These are phyloP conservation scores for Camellia japonica DNA, from an alignment of 148 eudicot genomes.

Conservation along the genomic window DNA sequence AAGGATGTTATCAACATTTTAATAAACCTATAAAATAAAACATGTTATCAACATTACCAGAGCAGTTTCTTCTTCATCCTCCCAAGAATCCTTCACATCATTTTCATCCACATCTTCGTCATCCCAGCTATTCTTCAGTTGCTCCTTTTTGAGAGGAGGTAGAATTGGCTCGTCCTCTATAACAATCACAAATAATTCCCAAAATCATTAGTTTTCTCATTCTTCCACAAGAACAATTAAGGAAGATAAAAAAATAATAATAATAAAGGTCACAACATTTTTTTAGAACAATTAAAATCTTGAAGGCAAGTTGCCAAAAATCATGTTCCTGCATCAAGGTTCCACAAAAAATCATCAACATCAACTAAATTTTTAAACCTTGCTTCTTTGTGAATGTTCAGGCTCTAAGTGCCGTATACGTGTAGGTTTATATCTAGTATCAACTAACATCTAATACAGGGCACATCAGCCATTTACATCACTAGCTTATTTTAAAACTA, in stretches of 20 bases:
- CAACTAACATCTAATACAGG: not conserved
- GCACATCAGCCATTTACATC: not conserved
- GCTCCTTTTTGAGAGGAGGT: slow-evolving; percentile 51
- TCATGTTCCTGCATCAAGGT: not conserved
- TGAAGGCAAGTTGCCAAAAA: not conserved
- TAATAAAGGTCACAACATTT: not conserved
- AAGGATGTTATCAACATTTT: slow-evolving; percentile 11
- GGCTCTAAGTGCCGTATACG: not conserved
- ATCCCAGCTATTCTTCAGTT: slow-evolving; percentile 59
- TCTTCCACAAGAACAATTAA: slow-evolving; percentile 5
- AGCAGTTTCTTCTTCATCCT: slow-evolving; percentile 87
- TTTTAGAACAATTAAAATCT: not conserved
- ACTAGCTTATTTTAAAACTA: not conserved
- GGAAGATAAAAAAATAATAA: not conserved
- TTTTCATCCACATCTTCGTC: slow-evolving; percentile 90
- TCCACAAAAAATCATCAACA: not conserved
- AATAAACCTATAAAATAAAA: not conserved
- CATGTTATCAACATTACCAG: slow-evolving; percentile 41
- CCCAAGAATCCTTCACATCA: slow-evolving; percentile 93
- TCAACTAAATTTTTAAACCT: not conserved
- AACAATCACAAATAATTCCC: slow-evolving; percentile 7
- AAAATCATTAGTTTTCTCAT: not conserved
- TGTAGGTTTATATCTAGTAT: not conserved
- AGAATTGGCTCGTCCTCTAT: slow-evolving; percentile 67
- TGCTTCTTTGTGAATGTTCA: not conserved